A percentile compares a stretch with the other conserved stretches of the same genome.
These are phyloP conservation scores for Backusella tarrabulga DNA, from an alignment of 192 early-diverging fungal species.

Conservation along the genomic window DNA sequence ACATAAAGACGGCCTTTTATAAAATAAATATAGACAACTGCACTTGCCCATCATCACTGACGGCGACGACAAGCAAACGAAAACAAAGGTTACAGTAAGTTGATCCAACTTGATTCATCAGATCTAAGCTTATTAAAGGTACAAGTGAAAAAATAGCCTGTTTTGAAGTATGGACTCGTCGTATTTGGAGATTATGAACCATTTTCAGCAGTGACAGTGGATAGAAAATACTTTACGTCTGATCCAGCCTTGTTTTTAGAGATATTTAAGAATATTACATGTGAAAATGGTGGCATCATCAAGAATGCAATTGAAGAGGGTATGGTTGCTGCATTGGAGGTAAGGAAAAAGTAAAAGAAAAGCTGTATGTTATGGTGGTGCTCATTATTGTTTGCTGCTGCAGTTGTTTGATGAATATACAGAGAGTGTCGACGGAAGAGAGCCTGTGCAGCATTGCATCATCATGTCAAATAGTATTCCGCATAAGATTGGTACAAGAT, in stretches of 20 bases:
- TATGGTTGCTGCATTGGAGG: conserved; percentile 61
- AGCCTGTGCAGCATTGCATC: conserved; percentile 52
- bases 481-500: conserved; percentile 43
- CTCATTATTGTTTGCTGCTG: background rate
- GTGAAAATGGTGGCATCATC: conserved; percentile 52
- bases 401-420: conserved; percentile 57
- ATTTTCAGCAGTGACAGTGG: conserved; percentile 45
- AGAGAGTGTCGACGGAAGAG: conserved; percentile 16
- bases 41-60: conserved; percentile 47
- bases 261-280: conserved; percentile 44
- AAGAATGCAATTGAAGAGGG: conserved; percentile 63
- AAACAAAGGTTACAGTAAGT: conserved; percentile 54
- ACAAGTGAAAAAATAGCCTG: conserved; percentile 33
- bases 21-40: conserved; percentile 44
- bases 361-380: background rate
- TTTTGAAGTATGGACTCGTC: conserved; percentile 53
- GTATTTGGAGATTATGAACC: conserved; percentile 57
- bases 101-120: background rate
- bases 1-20: background rate
- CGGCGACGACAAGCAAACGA: conserved; percentile 43
- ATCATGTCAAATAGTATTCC: conserved; percentile 53
- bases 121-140: conserved; percentile 2
- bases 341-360: conserved; percentile 8
- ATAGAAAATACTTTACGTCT: conserved; percentile 49
- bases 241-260: conserved; percentile 46